Conservation (phyloP, 257 asterid genomes). For the Fraxinus excelsior region DNA sequence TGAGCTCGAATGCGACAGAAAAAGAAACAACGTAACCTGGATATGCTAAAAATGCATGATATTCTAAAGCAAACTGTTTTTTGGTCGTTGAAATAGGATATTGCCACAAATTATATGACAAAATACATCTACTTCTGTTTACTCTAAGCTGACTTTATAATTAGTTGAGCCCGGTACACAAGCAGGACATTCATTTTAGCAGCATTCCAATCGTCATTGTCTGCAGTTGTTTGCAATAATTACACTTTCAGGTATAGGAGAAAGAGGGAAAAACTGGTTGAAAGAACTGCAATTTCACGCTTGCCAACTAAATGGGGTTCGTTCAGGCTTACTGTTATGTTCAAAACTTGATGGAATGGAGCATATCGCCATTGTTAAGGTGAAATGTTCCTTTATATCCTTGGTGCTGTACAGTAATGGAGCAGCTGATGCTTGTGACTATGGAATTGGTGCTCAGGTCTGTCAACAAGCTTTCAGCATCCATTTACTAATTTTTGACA, state of each 20-base stretch:
- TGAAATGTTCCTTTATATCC: constrained; percentile 12
- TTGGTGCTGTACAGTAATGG: neutral
- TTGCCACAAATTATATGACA: neutral
- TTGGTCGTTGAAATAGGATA: neutral
- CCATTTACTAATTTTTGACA: neutral
- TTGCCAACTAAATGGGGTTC: constrained; percentile 85
- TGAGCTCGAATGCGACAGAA: no score
- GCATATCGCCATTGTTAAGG: constrained; percentile 76
- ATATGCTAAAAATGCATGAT: neutral
- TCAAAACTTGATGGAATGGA: constrained; percentile 77
- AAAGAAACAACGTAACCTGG: neutral
- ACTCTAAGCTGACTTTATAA: no score
- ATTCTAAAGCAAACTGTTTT: neutral
- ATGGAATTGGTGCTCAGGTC: constrained; percentile 86
- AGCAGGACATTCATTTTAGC: neutral
- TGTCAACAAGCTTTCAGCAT: constrained; percentile 13
- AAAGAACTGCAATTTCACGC: constrained; percentile 60
- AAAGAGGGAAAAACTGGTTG: constrained; percentile 77
- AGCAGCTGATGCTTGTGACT: constrained; percentile 35
- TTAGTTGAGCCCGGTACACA: no score
- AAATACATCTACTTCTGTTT: no score
- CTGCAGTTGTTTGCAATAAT: neutral
- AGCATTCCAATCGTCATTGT: neutral
- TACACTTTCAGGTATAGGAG: constrained; percentile 59
- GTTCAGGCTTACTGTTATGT: constrained; percentile 60